Percentiles rank a stretch among this genome's conserved stretches.
Evolutionary conservation across 2,329 filamentous ascomycete genomes (phyloP).

Genomic region (Pseudomassariella vexata): DNA sequence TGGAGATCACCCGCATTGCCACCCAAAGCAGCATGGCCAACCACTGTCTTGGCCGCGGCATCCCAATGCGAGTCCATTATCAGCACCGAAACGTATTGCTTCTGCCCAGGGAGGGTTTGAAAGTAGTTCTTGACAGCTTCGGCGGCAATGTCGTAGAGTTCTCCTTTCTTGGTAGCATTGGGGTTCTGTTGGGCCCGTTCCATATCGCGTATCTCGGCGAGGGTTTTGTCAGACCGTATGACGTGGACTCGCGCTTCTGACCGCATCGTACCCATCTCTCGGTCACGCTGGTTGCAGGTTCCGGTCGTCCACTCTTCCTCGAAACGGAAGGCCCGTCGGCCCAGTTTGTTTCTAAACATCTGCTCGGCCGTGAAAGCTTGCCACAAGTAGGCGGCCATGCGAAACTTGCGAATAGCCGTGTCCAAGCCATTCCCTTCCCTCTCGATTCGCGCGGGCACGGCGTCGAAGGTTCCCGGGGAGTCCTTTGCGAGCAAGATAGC

Average conservation of each 20-base stretch:
- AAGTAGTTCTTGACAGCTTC: conserved; percentile 78
- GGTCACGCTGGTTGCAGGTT: conserved; percentile 71
- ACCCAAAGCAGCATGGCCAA: conserved; percentile 79
- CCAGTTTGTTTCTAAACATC: conserved; percentile 85
- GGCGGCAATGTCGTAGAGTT: conserved; percentile 70
- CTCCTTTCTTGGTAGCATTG: conserved; percentile 62
- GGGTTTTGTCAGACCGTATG: conserved; percentile 75
- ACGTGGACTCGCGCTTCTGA: conserved; percentile 89
- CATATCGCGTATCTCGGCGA: conserved; percentile 75
- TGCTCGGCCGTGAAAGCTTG: conserved; percentile 96
- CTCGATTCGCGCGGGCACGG: conserved; percentile 66
- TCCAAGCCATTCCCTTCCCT: conserved; percentile 79
- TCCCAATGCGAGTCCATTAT: conserved; percentile 91
- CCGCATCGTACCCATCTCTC: conserved; percentile 65
- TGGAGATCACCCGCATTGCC: conserved; percentile 67
- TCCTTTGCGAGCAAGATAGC: conserved; percentile 85
- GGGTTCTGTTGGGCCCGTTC: conserved; percentile 73
- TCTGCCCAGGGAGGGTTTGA: conserved; percentile 67
- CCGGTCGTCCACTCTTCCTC: conserved; percentile 94
- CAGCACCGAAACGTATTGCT: conserved; percentile 81
- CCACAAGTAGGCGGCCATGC: conserved; percentile 94
- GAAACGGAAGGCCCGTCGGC: conserved; percentile 79
- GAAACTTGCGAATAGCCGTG: conserved; percentile 79
- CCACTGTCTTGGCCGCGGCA: conserved; percentile 59
- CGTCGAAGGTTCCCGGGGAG: conserved; percentile 80